Base-by-base conservation (phyloP, 1,139 yeast genomes). In the Yamadazyma conglobata region DNA sequence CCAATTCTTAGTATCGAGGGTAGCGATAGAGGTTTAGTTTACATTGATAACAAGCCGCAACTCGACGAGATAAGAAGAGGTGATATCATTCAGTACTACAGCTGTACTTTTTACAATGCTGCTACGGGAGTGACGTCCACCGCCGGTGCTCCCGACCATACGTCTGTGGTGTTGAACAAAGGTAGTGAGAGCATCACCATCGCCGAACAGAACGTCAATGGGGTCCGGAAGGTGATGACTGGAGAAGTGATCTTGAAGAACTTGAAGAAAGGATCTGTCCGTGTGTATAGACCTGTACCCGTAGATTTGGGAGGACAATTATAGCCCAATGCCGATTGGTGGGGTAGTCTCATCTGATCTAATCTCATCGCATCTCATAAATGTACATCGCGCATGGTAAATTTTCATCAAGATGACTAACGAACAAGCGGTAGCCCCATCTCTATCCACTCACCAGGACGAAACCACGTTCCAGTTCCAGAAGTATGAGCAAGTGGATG, bases 111-210 rank as follows among this genome's bases (percentile, higher is more conserved):
- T 43, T 56, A 55, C 46, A 55, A 46, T 48, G 54, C 32, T 26
- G 50, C 37, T 28, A 47, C 29, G 40, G 61, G 60, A 11, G 27
- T 41, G 3, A 52, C 54, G 1, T 52, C 49, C 33, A 57, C 58
- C 2, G 68, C 56, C 2, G 89, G 89, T 0, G 61, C 63, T 6
- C 89, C 89, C 2, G 75, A 80, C 49, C 89, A 81, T 48, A 81
- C 89, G 0, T 60, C 84, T 1, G 68, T 81, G 11, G 80, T 80
- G 1, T 46, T 70, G n/a, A 60, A 50, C 9, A 58, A 58, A 26
- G 46, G 43, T 1, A 56, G 54, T 2, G 61, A 53, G 4, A 48
- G 42, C 24, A 39, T 79, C 8, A 44, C 50, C 10, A 66, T 79
- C n/a, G 59, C 74, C 1, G 84, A 81, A 39, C 88, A 80, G 48